Evolutionary conservation across 331 rosid genomes (phyloP).

Genomic region (Arachis monticola): DNA sequence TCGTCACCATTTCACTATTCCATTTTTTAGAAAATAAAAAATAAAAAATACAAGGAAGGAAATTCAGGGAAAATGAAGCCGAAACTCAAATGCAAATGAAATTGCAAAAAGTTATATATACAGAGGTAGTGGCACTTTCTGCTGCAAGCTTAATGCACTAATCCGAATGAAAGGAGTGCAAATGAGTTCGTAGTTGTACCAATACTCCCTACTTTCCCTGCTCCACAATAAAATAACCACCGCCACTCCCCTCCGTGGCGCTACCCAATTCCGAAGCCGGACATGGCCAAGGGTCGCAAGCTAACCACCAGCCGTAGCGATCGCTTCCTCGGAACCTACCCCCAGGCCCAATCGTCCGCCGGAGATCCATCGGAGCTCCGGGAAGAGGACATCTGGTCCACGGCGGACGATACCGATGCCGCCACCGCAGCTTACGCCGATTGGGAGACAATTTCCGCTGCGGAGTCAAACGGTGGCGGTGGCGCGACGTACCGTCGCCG

Average conservation of each 20-base stretch:
- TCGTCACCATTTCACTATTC: background rate
- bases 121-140: conserved; percentile 31
- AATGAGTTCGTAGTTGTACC: conserved; percentile 44
- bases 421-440: conserved; percentile 36
- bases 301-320: conserved; percentile 81
- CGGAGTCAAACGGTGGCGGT: conserved; percentile 41
- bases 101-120: conserved; percentile 58
- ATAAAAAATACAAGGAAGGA: conserved; percentile 11
- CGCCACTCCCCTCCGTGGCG: background rate
- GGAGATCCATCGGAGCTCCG: conserved; percentile 66
- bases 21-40: background rate
- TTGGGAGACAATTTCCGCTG: conserved; percentile 41
- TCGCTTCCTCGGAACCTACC: conserved; percentile 66
- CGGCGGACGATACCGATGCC: conserved; percentile 41
- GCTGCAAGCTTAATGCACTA: conserved; percentile 34
- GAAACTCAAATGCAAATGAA: conserved; percentile 84
- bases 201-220: background rate
- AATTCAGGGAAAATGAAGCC: conserved; percentile 72
- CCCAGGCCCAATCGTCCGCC: conserved; percentile 52
- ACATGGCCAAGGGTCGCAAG: conserved; percentile 91
- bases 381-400: conserved; percentile 92
- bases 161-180: background rate
- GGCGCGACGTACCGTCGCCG: conserved; percentile 37
- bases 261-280: conserved; percentile 46
- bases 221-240: background rate